Conservation (phyloP, 2,329 filamentous ascomycete genomes). For the Ceratocystiopsis minuta region DNA sequence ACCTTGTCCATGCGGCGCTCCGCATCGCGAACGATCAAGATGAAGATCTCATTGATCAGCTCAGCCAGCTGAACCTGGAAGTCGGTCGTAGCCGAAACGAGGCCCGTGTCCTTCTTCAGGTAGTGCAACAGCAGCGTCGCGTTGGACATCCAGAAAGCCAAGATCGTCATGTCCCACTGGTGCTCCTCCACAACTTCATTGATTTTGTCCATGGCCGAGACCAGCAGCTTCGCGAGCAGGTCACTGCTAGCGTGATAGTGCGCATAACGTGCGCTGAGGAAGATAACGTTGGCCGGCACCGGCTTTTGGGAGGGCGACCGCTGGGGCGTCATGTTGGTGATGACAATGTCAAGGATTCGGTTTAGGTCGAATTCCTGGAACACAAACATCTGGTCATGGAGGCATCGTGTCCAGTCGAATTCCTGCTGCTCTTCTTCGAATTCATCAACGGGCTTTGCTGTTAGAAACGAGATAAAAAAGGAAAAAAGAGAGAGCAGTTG, state of each 20-base stretch:
- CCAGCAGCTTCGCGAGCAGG: constrained; percentile 61
- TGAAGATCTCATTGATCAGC: constrained; percentile 95
- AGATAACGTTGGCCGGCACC: constrained; percentile 91
- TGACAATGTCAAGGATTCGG: constrained; percentile 82
- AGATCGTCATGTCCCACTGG: constrained; percentile 98
- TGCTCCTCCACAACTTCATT: constrained; percentile 89
- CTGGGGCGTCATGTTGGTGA: constrained; percentile 95
- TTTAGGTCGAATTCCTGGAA: constrained; percentile 91
- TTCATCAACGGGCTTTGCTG: constrained; percentile 47
- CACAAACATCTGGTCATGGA: constrained; percentile 98
- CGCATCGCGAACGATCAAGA: constrained; percentile 88
- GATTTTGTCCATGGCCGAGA: constrained; percentile 85
- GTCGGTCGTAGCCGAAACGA: constrained; percentile 64
- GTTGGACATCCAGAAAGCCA: constrained; percentile 98
- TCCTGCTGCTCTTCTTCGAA: constrained; percentile 79
- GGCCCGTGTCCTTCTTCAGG: constrained; percentile 76
- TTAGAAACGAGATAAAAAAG: constrained; percentile 10
- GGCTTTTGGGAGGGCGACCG: constrained; percentile 93
- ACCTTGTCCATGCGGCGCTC: constrained; percentile 94
- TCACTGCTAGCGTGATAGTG: constrained; percentile 88
- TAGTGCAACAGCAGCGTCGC: constrained; percentile 91
- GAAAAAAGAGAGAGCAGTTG: not conserved
- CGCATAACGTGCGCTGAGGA: constrained; percentile 85
- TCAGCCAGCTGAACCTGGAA: constrained; percentile 90
- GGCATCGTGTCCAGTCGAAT: constrained; percentile 85